Evolutionary conservation across 371 early-diverging fungal species (phyloP).

Genomic region (Apophysomyces variabilis): DNA sequence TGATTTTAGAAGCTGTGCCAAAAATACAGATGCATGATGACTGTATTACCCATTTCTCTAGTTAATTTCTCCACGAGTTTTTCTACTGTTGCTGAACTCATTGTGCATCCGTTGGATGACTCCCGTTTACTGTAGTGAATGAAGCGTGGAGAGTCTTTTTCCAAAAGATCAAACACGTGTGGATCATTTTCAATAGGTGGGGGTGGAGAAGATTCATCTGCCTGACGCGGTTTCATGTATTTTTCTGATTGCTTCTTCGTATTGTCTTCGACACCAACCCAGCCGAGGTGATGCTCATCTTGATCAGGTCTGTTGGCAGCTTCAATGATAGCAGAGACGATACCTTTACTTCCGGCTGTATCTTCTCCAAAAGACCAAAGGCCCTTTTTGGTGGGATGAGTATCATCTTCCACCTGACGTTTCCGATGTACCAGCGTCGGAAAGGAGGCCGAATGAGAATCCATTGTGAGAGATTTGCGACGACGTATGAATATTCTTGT

Average conservation of each 20-base stretch:
- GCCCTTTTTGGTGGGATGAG: background rate
- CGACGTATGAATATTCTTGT: slow-evolving; percentile 35
- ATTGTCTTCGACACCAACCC: slow-evolving; percentile 33
- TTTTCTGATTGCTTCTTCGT: slow-evolving; percentile 12
- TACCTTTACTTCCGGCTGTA: slow-evolving; percentile 20
- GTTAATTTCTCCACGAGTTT: slow-evolving; percentile 68
- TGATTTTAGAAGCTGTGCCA: background rate
- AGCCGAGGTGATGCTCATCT: slow-evolving; percentile 21
- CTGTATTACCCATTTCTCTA: slow-evolving; percentile 55
- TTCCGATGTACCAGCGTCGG: slow-evolving; percentile 7
- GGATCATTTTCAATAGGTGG: slow-evolving; percentile 52
- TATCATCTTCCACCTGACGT: too few species aligned
- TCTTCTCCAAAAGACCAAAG: background rate
- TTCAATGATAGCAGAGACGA: slow-evolving; percentile 36
- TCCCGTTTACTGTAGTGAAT: slow-evolving; percentile 47
- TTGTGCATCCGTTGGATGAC: slow-evolving; percentile 9
- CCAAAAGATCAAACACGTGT: slow-evolving; percentile 46
- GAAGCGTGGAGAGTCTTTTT: slow-evolving; percentile 24
- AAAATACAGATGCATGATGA: background rate
- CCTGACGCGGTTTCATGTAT: background rate
- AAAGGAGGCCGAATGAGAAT: slow-evolving; percentile 13
- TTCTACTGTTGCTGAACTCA: slow-evolving; percentile 56
- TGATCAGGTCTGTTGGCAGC: slow-evolving; percentile 23
- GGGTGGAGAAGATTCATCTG: slow-evolving; percentile 17
- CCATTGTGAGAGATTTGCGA: slow-evolving; percentile 25